Base-by-base conservation (phyloP, 23 red algal genomes). In the Gracilaria vermiculophylla region DNA sequence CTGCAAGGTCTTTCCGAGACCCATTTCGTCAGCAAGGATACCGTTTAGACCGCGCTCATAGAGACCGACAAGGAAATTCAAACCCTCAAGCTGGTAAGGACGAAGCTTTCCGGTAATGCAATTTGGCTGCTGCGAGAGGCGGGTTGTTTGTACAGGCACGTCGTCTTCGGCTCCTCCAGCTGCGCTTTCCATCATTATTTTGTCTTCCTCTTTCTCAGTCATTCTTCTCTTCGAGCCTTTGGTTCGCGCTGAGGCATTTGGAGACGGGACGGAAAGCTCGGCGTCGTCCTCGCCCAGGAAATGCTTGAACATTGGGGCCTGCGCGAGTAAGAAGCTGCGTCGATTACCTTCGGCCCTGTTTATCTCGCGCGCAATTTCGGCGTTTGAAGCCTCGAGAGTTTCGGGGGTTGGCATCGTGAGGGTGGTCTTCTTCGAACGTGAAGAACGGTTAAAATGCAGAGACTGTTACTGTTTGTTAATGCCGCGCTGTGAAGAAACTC, bases 21-120 rank as follows among this genome's bases (percentile, higher is more conserved):
- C 97, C 97, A 99, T 99, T 80, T 99, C 97, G 81, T 99, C 97
- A 7, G 97, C 97, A 23, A 99, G 62, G 39, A 99, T 99, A 36
- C 97, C 97, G 60, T 99, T 99, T 13, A 99, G 76, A 35, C 97
- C 97, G 5, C 92, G 89, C 80, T 99, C 92, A 45, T 87, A 94
- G 43, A 99, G 87, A 34, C 92, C 86, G 40, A 95, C 86, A 39
- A 99, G 56, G 39, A 94, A 99, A 76, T 99, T 99, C 19, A 99
- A 91, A 20, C 97, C 97, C 82, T 99, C 97, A 36, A 99, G 53
- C 67, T 99, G 97, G 61, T 99, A 99, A 2, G 88, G 83, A 20
- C 97, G 82, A 90, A 99, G 95, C 36, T 78, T 55, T 20, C 97
- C 97, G 12, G 71, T 89, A 60, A 99, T 92, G 76, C 82, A 88